phyloP scores from a whole-genome alignment of 371 early-diverging fungal species.

The Paraphysoderma sedebokerense region DNA sequence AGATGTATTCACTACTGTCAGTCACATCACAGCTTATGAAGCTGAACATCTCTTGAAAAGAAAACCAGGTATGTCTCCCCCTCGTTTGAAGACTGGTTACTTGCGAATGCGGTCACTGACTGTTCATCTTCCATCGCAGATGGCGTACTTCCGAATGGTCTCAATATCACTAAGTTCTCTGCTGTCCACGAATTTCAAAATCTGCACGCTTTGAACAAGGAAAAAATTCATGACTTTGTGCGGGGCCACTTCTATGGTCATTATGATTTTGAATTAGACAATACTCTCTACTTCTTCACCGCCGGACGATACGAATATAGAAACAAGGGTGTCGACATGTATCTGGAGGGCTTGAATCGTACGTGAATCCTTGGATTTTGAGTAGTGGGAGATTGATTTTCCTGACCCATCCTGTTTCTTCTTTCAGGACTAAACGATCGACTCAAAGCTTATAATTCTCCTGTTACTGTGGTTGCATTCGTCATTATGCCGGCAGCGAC shows the following conservation, averaged over 20 bases:
- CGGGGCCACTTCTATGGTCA: conserved; percentile 96
- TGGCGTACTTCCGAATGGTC: conserved; percentile 87
- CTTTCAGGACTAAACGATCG: conserved; percentile 59
- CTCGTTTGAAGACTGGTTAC: too few species aligned
- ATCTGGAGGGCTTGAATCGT: conserved; percentile 75
- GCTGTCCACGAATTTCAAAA: conserved; percentile 97
- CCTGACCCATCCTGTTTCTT: too few species aligned
- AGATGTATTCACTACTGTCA: conserved; percentile 90
- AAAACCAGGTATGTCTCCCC: conserved; percentile 58
- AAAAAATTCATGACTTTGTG: conserved; percentile 87
- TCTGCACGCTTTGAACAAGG: conserved; percentile 78
- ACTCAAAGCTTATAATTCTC: conserved; percentile 61
- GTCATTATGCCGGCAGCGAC: conserved; percentile 83
- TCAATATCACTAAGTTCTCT: conserved; percentile 87
- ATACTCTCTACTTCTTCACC: conserved; percentile 91
- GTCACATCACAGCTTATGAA: conserved; percentile 91
- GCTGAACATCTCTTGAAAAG: conserved; percentile 82
- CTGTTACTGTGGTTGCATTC: conserved; percentile 84
- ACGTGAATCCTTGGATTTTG: conserved; percentile 24
- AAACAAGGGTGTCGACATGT: conserved; percentile 96
- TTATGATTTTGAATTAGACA: conserved; percentile 80
- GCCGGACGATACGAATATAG: conserved; percentile 94
- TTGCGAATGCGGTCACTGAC: background rate
- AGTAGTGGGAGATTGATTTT: background rate
- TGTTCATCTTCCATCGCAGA: too few species aligned